Conservation (phyloP, 2,329 filamentous ascomycete genomes). For the Scedosporium boydii region DNA sequence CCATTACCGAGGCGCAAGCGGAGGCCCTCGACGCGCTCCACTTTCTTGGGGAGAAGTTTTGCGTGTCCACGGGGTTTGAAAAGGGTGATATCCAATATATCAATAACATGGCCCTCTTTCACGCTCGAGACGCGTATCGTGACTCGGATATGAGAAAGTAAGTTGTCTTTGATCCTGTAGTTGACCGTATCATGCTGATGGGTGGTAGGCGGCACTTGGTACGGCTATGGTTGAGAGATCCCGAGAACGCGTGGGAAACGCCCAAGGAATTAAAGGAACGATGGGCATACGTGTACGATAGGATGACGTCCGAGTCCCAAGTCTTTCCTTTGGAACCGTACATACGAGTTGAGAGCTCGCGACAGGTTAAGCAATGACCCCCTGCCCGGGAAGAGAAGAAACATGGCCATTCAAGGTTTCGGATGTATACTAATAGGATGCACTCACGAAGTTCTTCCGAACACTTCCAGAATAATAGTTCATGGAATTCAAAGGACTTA, state of each 20-base stretch:
- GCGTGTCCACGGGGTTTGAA: conserved; percentile 33
- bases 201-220: conserved; percentile 26
- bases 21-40: conserved; percentile 43
- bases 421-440: too few relatives aligned
- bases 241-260: conserved; percentile 38
- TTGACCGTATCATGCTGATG: neutral
- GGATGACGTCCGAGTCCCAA: conserved; percentile 38
- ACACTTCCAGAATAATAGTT: too few relatives aligned
- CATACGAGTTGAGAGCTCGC: conserved; percentile 8
- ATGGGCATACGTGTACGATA: conserved; percentile 45
- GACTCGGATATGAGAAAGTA: conserved; percentile 34
- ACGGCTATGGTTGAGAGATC: conserved; percentile 40
- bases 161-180: conserved; percentile 2
- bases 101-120: conserved; percentile 46
- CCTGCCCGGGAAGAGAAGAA: too few relatives aligned
- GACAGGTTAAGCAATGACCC: neutral
- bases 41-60: conserved; percentile 36
- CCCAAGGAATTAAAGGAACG: conserved; percentile 30
- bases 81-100: conserved; percentile 45
- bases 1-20: conserved; percentile 43
- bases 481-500: too few relatives aligned
- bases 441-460: too few relatives aligned
- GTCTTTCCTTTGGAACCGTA: conserved; percentile 47
- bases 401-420: too few relatives aligned
- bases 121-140: conserved; percentile 39